Evolutionary conservation across 768 basidiomycete genomes (phyloP), one percentile per base, ranked within the genome.

Genomic region (Tulasnella calospora): DNA sequence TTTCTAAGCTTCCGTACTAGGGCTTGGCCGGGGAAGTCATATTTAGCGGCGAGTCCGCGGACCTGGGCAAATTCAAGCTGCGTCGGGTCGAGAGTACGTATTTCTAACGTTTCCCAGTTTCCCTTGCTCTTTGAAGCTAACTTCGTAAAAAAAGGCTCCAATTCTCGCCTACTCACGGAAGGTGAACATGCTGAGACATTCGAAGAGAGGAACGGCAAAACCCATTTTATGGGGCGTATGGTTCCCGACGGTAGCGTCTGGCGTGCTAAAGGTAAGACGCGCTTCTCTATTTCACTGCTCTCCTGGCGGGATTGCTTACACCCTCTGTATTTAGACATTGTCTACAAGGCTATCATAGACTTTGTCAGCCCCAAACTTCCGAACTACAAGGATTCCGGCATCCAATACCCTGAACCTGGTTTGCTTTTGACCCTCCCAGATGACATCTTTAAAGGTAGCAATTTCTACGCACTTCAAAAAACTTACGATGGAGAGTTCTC

Each of bases 401-500:
- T 8, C 81, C 84, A 80, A 0, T 83, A 84, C 0, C 96, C 96
- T 0, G 94, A 96, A 81, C 92, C 96, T 0, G 92, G 95, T 3
- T 93, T 91, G 81, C 83, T 92, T 19, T 87, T 96, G 13, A 90
- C 91, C 55, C 85, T 98, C 3, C 88, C 93, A 2, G 91, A 98
- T 81, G 92, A 94, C 71, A 86, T 90, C 10, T 88, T 90, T 76
- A 87, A 88, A 17, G 89, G 88, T 57, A 92, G 92, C 83, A 97
- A 95, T 82, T 86, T 98, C 36, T 95, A 88, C 82, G 95, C 92
- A 15, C 88, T 96, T 71, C 96, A 99, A 84, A 96, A 95, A 83
- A 86, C 87, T 6, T 95, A 92, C 79, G 91, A 94, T 15, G 95
- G 94, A 0, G 86, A 89, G 38, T 98, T 97, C 85, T 89, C 92